Percentiles rank a stretch among this genome's conserved stretches.
Evolutionary conservation across 2,329 filamentous ascomycete species (phyloP).

Genomic region (Diaporthe eres): DNA sequence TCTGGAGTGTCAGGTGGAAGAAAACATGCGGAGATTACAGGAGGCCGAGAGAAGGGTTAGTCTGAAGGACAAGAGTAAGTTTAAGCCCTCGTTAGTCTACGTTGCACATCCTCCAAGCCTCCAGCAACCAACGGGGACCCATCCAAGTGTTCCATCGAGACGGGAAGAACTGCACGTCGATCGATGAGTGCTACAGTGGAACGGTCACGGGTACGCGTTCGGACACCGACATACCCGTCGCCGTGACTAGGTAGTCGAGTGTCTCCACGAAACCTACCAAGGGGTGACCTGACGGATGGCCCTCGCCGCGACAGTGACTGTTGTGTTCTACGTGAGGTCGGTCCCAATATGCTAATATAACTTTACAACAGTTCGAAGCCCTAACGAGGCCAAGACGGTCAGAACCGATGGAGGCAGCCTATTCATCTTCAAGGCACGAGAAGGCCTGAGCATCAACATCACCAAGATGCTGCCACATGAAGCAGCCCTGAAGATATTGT

Average conservation of each 20-base stretch:
- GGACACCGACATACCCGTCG: background rate
- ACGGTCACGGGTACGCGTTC: background rate
- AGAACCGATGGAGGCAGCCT: conserved; percentile 41
- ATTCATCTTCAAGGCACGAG: conserved; percentile 34
- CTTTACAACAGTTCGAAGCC: conserved; percentile 36
- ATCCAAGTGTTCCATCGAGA: background rate
- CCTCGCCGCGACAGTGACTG: background rate
- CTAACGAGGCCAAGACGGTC: conserved; percentile 41
- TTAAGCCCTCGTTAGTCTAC: background rate
- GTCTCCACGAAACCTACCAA: background rate
- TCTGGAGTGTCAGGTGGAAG: conserved; percentile 45
- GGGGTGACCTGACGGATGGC: background rate
- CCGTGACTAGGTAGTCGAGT: background rate
- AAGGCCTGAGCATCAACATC: conserved; percentile 46
- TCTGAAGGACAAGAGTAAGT: conserved; percentile 42
- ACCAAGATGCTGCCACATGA: conserved; percentile 45
- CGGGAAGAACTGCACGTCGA: background rate
- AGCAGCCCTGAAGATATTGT: conserved; percentile 49
- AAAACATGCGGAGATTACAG: conserved; percentile 46
- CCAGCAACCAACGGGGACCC: too few species aligned
- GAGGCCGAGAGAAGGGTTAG: conserved; percentile 44
- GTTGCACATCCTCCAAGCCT: too few species aligned
- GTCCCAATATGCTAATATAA: conserved; percentile 20
- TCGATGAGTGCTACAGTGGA: background rate
- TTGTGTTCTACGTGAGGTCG: too few species aligned